Evolutionary conservation across 805 yeast genomes (phyloP).

Genomic region (Sugiyamaella marilandica): DNA sequence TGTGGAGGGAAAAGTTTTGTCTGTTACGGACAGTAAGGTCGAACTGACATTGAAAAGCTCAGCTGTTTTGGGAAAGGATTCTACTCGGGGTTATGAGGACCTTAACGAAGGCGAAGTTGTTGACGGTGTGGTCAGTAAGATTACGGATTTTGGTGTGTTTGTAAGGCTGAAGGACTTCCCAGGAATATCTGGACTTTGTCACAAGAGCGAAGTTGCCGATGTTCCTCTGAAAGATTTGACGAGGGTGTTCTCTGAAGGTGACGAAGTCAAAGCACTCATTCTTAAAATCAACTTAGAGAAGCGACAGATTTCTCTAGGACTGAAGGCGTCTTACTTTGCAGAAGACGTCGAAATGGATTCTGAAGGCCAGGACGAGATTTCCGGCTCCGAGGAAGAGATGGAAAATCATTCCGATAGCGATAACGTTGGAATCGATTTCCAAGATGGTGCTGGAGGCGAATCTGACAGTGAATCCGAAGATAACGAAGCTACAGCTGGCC

Average conservation of each 20-base stretch:
- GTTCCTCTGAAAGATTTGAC: constrained; percentile 50
- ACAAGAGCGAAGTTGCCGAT: constrained; percentile 74
- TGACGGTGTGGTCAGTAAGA: constrained; percentile 74
- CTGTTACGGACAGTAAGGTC: constrained; percentile 54
- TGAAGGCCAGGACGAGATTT: constrained; percentile 30
- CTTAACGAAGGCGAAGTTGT: constrained; percentile 62
- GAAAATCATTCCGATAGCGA: constrained; percentile 27
- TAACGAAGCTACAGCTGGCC: constrained; percentile 30
- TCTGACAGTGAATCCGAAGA: constrained; percentile 30
- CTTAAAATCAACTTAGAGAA: constrained; percentile 57
- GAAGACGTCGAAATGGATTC: constrained; percentile 35
- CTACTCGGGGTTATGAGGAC: constrained; percentile 44
- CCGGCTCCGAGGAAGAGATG: constrained; percentile 25
- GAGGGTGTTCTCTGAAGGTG: constrained; percentile 80
- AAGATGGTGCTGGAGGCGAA: constrained; percentile 31
- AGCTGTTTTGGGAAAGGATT: constrained; percentile 67
- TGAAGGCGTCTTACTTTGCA: constrained; percentile 87
- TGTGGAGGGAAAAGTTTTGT: constrained; percentile 67
- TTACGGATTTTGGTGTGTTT: constrained; percentile 88
- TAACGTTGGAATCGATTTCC: constrained; percentile 28
- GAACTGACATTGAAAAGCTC: constrained; percentile 76
- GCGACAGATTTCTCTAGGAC: constrained; percentile 78
- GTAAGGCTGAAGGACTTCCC: constrained; percentile 71
- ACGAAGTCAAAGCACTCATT: constrained; percentile 80
- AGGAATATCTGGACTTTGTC: constrained; percentile 81